Evolutionary conservation across 2,329 filamentous ascomycete species (phyloP), one percentile per base, ranked within the genome.

Genomic region (Xylaria arbuscula): DNA sequence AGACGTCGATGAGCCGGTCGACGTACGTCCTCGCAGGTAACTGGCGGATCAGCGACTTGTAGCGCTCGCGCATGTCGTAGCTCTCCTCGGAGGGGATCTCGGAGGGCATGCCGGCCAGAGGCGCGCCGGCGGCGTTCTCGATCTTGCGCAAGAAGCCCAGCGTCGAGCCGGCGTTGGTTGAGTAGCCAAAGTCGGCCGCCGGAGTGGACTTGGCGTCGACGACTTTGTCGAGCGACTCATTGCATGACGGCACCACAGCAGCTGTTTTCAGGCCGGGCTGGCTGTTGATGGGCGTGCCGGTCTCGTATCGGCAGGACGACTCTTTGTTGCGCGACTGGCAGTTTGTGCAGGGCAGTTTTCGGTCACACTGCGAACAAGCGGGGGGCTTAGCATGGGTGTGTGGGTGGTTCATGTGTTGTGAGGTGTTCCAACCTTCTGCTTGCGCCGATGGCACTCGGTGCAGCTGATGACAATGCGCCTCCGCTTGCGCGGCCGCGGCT

Each of bases 401-500:
- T 10, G 34, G 10, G 34, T 5, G 34, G 6, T 36, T 10, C 36
- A 13, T 24, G 22, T 19, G 28, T 24, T 51, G 64, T 62, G 22
- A 51, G 64, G 48, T 53, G 40, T 62, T 22, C 75, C 42, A 53
- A 86, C 86, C 82, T 88, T 88, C 75, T 89, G 87, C 75, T 90
- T 90, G 68, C 88, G 83, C 69, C 88, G 82, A 77, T 90, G 88
- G 72, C 88, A 90, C 75, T 90, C 88, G 11, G 85, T 88, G 72
- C 88, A 90, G 8, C 87, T 89, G 66, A 90, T 88, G 53, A 90
- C 87, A 50, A 88, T 82, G 47, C 88, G 83, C 73, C 86, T 84
- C 71, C 88, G 82, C 78, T 90, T 90, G 64, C 86, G 83, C 4
- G 84, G 82, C 19, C 84, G 83, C 48, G 78, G 80, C 69, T 78